phyloP scores from a whole-genome alignment of 2,329 filamentous ascomycete species.

The Exophiala xenobiotica region DNA sequence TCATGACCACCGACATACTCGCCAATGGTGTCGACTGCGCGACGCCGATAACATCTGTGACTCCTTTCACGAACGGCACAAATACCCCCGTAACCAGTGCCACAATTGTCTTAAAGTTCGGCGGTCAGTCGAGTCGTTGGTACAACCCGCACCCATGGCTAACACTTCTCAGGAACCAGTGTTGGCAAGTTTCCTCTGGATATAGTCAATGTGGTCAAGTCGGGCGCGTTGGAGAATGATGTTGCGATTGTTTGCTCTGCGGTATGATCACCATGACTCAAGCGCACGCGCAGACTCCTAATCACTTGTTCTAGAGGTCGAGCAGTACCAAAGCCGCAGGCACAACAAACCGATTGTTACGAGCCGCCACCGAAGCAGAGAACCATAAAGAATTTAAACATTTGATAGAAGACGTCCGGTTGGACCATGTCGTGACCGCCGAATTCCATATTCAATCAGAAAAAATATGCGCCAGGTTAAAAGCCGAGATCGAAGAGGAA shows the following conservation, averaged over 20 bases:
- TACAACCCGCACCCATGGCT: not conserved
- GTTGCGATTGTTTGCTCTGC: conserved; percentile 95
- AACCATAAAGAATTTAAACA: conserved; percentile 61
- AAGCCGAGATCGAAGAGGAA: conserved; percentile 69
- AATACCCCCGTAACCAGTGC: conserved; percentile 12
- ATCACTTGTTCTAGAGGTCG: conserved; percentile 57
- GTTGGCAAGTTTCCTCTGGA: conserved; percentile 88
- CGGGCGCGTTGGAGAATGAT: conserved; percentile 65
- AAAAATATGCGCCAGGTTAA: conserved; percentile 59
- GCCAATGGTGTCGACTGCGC: conserved; percentile 28
- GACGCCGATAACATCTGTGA: not conserved
- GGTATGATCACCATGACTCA: conserved; percentile 15
- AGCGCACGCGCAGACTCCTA: not conserved
- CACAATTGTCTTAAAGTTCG: conserved; percentile 27
- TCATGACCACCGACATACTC: conserved; percentile 23
- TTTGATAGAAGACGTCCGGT: conserved; percentile 76
- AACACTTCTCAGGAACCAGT: conserved; percentile 69
- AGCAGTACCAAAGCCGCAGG: conserved; percentile 92
- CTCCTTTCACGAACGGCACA: conserved; percentile 14
- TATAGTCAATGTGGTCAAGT: conserved; percentile 70
- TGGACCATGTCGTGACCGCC: conserved; percentile 76
- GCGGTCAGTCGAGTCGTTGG: conserved; percentile 15
- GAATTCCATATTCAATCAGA: conserved; percentile 60
- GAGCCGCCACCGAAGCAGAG: conserved; percentile 51
- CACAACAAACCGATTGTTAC: conserved; percentile 72